phyloP scores from a whole-genome alignment of 2,329 filamentous ascomycete species.

The Ophiostoma montium region DNA sequence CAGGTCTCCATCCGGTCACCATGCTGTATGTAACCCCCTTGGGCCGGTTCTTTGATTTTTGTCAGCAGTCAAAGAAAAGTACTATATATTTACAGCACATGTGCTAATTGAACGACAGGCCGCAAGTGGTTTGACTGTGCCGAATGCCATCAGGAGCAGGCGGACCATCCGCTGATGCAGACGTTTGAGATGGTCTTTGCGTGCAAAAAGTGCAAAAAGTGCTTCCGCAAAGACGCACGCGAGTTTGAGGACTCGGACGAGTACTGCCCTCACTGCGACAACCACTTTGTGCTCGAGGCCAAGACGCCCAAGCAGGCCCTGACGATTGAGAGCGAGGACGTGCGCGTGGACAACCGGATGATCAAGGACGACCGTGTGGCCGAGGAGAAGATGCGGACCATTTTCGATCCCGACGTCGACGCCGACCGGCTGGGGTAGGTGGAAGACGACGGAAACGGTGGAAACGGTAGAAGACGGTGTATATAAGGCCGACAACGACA shows the following conservation, averaged over 20 bases:
- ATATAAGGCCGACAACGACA: too few species aligned
- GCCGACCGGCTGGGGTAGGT: conserved; percentile 64
- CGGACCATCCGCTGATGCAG: conserved; percentile 63
- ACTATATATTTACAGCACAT: too few species aligned
- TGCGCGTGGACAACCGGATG: conserved; percentile 75
- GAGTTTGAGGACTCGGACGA: conserved; percentile 97
- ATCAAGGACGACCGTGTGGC: conserved; percentile 76
- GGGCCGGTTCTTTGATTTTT: too few species aligned
- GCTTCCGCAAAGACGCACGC: conserved; percentile 82
- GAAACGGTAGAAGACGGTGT: background rate
- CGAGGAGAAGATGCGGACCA: conserved; percentile 43
- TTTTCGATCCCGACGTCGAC: conserved; percentile 63
- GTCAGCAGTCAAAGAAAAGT: too few species aligned
- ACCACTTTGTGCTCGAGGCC: conserved; percentile 92
- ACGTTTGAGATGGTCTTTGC: conserved; percentile 82
- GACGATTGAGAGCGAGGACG: conserved; percentile 83
- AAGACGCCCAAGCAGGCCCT: conserved; percentile 68
- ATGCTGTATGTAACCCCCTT: conserved; percentile 54
- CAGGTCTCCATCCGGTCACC: conserved; percentile 92
- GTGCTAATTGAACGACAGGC: conserved; percentile 39
- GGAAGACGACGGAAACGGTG: conserved; percentile 7
- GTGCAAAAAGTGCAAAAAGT: conserved; percentile 98
- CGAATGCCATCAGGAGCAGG: conserved; percentile 77
- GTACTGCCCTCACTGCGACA: conserved; percentile 98
- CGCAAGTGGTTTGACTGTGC: conserved; percentile 96